Evolutionary conservation across 805 yeast species (phyloP).

Genomic region (Groenewaldozyma salmanticensis): DNA sequence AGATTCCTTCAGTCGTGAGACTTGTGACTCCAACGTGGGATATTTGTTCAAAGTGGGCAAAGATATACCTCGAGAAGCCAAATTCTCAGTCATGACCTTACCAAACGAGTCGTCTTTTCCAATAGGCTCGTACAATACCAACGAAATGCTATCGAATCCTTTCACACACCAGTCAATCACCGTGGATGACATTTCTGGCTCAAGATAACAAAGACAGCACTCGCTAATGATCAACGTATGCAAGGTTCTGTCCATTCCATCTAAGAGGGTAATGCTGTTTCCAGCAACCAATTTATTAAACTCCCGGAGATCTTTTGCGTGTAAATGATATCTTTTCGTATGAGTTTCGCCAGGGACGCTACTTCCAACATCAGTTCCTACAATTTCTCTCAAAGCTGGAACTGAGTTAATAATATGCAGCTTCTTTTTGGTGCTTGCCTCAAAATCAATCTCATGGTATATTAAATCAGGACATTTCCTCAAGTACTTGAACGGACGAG

Average conservation of each 20-base stretch:
- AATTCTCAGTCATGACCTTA: slow-evolving; percentile 52
- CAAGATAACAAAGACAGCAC: slow-evolving; percentile 66
- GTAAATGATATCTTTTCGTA: slow-evolving; percentile 37
- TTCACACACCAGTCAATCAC: slow-evolving; percentile 37
- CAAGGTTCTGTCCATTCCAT: slow-evolving; percentile 24
- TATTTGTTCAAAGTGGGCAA: slow-evolving; percentile 47
- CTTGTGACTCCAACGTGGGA: slow-evolving; percentile 37
- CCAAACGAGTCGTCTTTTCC: slow-evolving; percentile 56
- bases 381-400: slow-evolving; percentile 22
- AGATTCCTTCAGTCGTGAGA: slow-evolving; percentile 27
- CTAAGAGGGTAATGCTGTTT: slow-evolving; percentile 7
- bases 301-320: slow-evolving; percentile 46
- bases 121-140: slow-evolving; percentile 63
- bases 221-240: slow-evolving; percentile 64
- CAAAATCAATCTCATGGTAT: slow-evolving; percentile 59
- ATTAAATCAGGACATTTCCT: slow-evolving; percentile 23
- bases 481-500: slow-evolving; percentile 48
- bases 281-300: slow-evolving; percentile 16
- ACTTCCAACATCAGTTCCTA: slow-evolving; percentile 12
- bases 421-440: slow-evolving; percentile 43
- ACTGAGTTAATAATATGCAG: slow-evolving; percentile 35
- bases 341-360: slow-evolving; percentile 12
- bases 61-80: slow-evolving; percentile 50
- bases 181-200: slow-evolving; percentile 37
- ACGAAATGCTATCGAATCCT: slow-evolving; percentile 19